Base-by-base conservation (phyloP, 1,284 basidiomycete genomes). In the Trametes pubescens region DNA sequence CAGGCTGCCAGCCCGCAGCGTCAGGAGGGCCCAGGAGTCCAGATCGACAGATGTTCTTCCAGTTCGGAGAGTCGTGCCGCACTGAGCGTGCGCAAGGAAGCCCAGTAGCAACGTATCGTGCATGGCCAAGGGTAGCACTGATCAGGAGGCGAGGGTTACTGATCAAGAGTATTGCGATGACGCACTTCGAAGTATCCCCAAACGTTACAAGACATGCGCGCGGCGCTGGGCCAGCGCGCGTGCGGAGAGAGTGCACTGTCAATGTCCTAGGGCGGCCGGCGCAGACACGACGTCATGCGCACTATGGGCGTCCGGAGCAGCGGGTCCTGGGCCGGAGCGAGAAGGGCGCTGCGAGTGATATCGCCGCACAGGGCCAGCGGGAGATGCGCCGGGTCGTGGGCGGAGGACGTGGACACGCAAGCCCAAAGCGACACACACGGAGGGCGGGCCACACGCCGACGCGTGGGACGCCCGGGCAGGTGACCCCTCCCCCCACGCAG, bases 341-440 rank as follows among this genome's bases (percentile, higher is more conserved):
- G 35, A 54, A 43, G 37, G 37, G 21, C 37, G 14, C 9, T 24
- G 10, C 22, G 35, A 54, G 16, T 35, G 37, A 18, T 40, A 40
- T 40, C 51, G 35, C 37, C 52, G 37, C 52, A 54, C 16, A 29
- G 21, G 13, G 21, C 18, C 10, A 13, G 7, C 22, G 49, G 32
- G 49, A 26, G 51, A n/a, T 14, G 35, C 13, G 21, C 29, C 29
- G 29, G 21, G 35, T 14, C 26, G 16, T 24, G n/a, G 8, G 46
- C 32, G 46, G 56, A 49, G 4, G 8, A n/a, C 37, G 38, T 56
- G 60, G 60, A 61, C 53, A 61, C 60, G 38, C 60, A 55, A 51
- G 40, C 53, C 46, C 60, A 61, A 61, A 61, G 53, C 48, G 53
- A 35, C 53, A 46, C 54, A 61, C 53, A 61, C 60, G 60, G 60